phyloP scores from a whole-genome alignment of 1,139 yeast genomes.

The Scheffersomyces insectosa region DNA sequence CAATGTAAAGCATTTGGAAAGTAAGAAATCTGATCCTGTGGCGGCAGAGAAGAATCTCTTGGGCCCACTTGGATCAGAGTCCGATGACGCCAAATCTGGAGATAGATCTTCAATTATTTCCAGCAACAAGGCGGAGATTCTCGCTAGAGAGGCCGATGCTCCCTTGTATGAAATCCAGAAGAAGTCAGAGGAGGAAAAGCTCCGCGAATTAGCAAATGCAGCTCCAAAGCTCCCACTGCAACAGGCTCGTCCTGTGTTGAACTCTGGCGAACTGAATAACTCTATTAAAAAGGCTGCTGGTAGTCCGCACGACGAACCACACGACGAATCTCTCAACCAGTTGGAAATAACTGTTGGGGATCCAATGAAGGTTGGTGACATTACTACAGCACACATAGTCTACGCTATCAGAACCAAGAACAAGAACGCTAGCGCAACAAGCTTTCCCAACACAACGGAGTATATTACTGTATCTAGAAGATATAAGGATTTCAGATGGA shows the following conservation, averaged over 20 bases:
- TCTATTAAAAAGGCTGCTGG: neutral
- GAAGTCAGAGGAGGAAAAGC: conserved; percentile 16
- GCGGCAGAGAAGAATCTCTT: conserved; percentile 20
- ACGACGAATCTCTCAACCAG: conserved; percentile 15
- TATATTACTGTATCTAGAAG: conserved; percentile 66
- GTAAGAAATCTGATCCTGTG: neutral
- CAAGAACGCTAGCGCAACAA: conserved; percentile 27
- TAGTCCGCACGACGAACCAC: conserved; percentile 3
- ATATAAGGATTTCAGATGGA: conserved; percentile 83
- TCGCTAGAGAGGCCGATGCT: conserved; percentile 35
- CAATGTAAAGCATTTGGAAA: conserved; percentile 32
- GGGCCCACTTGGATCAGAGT: conserved; percentile 43
- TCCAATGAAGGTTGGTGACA: conserved; percentile 89
- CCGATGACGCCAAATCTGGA: conserved; percentile 12
- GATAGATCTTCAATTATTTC: conserved; percentile 18
- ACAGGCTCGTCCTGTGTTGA: neutral
- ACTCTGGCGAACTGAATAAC: neutral
- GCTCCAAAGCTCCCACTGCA: conserved; percentile 2
- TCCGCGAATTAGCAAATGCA: conserved; percentile 9
- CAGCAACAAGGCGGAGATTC: conserved; percentile 19
- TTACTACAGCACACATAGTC: conserved; percentile 85
- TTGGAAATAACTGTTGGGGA: conserved; percentile 81
- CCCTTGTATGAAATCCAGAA: conserved; percentile 49
- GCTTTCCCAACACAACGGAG: conserved; percentile 27
- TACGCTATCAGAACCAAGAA: conserved; percentile 70